Base-by-base conservation (phyloP, 805 yeast species). In the Lipomyces anomalus region DNA sequence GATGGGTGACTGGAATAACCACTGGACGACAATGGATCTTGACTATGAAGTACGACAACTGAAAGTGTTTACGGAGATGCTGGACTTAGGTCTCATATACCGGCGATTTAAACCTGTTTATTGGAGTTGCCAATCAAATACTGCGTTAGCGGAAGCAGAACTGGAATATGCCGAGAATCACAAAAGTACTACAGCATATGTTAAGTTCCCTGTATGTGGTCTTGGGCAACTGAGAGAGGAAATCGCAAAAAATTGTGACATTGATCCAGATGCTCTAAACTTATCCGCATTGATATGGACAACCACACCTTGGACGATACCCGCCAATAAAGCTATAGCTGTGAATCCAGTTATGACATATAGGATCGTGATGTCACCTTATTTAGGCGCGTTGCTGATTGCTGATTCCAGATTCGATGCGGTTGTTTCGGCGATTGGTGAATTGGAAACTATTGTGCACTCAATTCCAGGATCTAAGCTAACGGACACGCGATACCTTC, bases 221-320 rank as follows among this genome's bases (percentile, higher is more conserved):
- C 29, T 34, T 9, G n/a, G 9, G 13, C 28, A n/a, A 20, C 32
- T 3, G 22, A 11, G 1, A 29, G 37, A 35, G 4, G 47, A 3
- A 20, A 24, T 23, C 38, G 36, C 6, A 17, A 29, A 6, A 22
- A 39, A 5, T 23, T n/a, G n/a, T n/a, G 20, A 35, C 17, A 22
- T 22, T 24, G 42, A 48, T 4, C 46, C 55, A 2, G 46, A 46
- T 4, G 50, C 47, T 23, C 38, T 47, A 22, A 52, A 53, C 47
- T 43, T 50, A 1, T 28, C 29, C 5, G 43, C 64, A 2, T 58
- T 64, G 3, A 86, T 92, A 46, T 92, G 99, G 99, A 92, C 99
- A 0, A 89, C 96, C 1, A 92, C 98, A 1, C 97, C 98, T 0
- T 92, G 99, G 99, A 92, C 99, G 0, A 70, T 92, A 26, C 84